Base-by-base conservation (phyloP, 495 filamentous ascomycete genomes). In the Neurospora sp. region DNA sequence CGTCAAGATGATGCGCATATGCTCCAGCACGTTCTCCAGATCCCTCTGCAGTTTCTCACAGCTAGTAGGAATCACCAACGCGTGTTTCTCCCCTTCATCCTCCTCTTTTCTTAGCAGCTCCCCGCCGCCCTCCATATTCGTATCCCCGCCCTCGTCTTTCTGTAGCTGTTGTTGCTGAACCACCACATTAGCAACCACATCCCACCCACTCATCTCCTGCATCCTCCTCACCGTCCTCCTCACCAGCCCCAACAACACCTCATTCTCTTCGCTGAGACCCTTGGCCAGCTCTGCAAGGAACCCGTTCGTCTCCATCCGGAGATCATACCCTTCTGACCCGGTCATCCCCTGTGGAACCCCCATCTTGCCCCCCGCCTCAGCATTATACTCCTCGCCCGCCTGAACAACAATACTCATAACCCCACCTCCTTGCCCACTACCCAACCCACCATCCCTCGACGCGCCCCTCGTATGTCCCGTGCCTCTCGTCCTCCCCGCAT, bases 231-330 rank as follows among this genome's bases (percentile, higher is more conserved):
- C 82, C 4, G 92, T 92, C 68, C 88, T 87, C 70, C 91, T 85
- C 27, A 97, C 84, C 48, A 98, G 85, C 2, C 84, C 85, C 10
- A 96, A 90, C 31, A 99, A 78, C 2, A 88, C 87, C 79, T 98
- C 96, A 75, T 99, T 99, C 80, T 99, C 96, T 76, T 97, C 94
- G 75, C 94, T 97, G 42, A 98, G 82, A 18, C 89, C 90, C 82
- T 94, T 93, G 27, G 93, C 93, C 72, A 98, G 82, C 77, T 94
- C 89, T 2, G 96, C 97, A 65, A 99, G 83, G 79, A 97, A 98
- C 68, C 93, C 92, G 22, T 93, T 94, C 6, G 96, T 97, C 82
- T 98, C 96, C 75, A 91, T 88, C 71, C 89, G 88, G 73, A 98
- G 80, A 76, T 88, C 92, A 80, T 96, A 94, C 44, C 84, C 87